Evolutionary conservation across 768 basidiomycete species (phyloP).

Genomic region (Calvatia gigantea): DNA sequence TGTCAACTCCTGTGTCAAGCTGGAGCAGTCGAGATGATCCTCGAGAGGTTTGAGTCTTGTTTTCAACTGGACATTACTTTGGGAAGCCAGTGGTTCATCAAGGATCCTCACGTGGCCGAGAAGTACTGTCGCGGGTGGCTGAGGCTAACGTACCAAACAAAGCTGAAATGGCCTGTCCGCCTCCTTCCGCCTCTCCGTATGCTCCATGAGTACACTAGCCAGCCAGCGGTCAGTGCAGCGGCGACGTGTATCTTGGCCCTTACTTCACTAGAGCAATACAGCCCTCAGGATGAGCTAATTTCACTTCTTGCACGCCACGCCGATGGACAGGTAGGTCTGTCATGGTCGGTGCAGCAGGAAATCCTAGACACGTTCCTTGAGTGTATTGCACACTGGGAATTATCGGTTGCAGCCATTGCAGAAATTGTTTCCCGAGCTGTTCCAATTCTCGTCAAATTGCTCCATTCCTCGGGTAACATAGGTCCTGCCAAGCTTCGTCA

Average conservation of each 20-base stretch:
- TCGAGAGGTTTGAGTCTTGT: conserved; percentile 32
- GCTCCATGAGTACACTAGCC: conserved; percentile 24
- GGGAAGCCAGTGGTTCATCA: conserved; percentile 33
- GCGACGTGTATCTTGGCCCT: conserved; percentile 34
- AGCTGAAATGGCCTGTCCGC: conserved; percentile 31
- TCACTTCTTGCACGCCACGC: conserved; percentile 27
- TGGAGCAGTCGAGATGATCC: conserved; percentile 28
- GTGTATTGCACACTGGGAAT: conserved; percentile 33
- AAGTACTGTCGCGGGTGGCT: conserved; percentile 40
- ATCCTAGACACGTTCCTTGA: conserved; percentile 38
- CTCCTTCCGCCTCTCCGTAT: conserved; percentile 31
- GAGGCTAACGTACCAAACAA: conserved; percentile 31
- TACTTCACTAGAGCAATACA: conserved; percentile 30
- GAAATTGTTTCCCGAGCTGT: conserved; percentile 30
- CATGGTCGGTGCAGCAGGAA: conserved; percentile 29
- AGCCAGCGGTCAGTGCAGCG: conserved; percentile 30
- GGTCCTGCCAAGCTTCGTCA: conserved; percentile 26
- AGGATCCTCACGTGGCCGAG: conserved; percentile 29
- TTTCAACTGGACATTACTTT: conserved; percentile 36
- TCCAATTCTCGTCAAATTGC: conserved; percentile 31
- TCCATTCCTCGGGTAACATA: conserved; percentile 26
- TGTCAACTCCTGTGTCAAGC: conserved; percentile 33
- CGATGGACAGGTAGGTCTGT: conserved; percentile 28
- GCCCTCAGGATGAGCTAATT: conserved; percentile 32
- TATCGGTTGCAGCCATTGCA: conserved; percentile 31